Base-by-base conservation (phyloP, 1,284 basidiomycete genomes). In the Athelia sp. region DNA sequence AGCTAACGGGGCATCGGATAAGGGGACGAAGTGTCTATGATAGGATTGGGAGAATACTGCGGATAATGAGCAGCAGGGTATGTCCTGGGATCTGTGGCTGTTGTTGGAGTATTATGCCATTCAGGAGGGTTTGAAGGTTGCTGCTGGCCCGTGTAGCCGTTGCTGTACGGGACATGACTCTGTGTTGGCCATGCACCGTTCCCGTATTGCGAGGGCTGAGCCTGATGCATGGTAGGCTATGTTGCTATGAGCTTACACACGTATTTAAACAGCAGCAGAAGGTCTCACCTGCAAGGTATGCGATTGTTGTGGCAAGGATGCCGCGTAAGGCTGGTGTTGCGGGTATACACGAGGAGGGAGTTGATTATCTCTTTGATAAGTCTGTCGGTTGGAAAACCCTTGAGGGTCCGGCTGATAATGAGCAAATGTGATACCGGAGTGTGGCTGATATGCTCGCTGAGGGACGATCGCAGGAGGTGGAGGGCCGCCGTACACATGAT, bases 401-500 rank as follows among this genome's bases (percentile, higher is more conserved):
- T 64, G 72, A 44, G 73, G 73, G 35, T 72, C 36, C 6, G 76
- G 76, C 54, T 78, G 76, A 55, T 79, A 79, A 57, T 78, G 76
- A 19, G 69, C 70, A 57, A 78, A 78, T 1, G 75, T 67, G 42
- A 64, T 49, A 17, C 52, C 54, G 22, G 54, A 23, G 31, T 58
- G 56, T 3, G 51, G 35, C 19, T 50, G 55, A 9, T 48, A 45
- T 13, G 47, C 22, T 11, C 45, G 43, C 19, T 49, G 43, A n/a
- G 10, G 43, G 22, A 40, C n/a, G n/a, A n/a, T 17, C 4, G 36
- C 19, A n/a, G 36, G 19, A n/a, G 35, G 14, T 9, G 19, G 15
- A 29, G 19, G n/a, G 15, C 19, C 19, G 15, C 19, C 36, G 15
- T 40, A 21, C 19, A n/a, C 15, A 21, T 40, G 15, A 6, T 40